phyloP scores from a whole-genome alignment of 1,284 basidiomycete species.

The Phenoliferia sp. region DNA sequence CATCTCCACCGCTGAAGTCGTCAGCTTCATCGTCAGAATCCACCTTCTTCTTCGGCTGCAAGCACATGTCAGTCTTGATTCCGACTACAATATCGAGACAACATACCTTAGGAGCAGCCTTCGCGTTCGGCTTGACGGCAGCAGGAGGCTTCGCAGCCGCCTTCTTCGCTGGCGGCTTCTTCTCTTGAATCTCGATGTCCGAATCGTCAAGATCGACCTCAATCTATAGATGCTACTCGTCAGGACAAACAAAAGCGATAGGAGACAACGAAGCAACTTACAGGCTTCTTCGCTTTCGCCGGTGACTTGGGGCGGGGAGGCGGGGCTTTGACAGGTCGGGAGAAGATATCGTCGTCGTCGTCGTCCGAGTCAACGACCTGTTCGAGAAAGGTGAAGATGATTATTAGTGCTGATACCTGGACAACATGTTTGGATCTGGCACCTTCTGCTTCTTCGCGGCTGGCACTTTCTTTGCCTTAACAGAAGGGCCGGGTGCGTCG shows the following conservation, averaged over 20 bases:
- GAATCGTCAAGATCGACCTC: too few species aligned
- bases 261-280: too few species aligned
- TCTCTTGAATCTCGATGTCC: background rate
- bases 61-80: too few species aligned
- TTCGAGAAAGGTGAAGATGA: background rate
- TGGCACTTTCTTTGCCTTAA: background rate
- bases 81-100: too few species aligned
- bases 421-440: background rate
- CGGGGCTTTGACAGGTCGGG: constrained; percentile 43
- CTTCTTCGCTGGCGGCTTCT: background rate
- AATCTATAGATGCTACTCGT: too few species aligned
- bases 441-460: background rate
- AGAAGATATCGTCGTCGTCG: constrained; percentile 37
- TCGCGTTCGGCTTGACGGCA: background rate
- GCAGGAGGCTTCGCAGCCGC: background rate
- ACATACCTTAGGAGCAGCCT: background rate
- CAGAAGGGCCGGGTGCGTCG: background rate
- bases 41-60: too few species aligned
- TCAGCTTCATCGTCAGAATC: too few species aligned
- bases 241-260: too few species aligned
- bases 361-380: constrained; percentile 40
- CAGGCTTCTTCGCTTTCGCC: constrained; percentile 48
- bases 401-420: background rate
- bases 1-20: too few species aligned
- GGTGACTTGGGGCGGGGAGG: constrained; percentile 45